Evolutionary conservation across 208 protist species (phyloP).

Genomic region (Trypanosoma boissoni): DNA sequence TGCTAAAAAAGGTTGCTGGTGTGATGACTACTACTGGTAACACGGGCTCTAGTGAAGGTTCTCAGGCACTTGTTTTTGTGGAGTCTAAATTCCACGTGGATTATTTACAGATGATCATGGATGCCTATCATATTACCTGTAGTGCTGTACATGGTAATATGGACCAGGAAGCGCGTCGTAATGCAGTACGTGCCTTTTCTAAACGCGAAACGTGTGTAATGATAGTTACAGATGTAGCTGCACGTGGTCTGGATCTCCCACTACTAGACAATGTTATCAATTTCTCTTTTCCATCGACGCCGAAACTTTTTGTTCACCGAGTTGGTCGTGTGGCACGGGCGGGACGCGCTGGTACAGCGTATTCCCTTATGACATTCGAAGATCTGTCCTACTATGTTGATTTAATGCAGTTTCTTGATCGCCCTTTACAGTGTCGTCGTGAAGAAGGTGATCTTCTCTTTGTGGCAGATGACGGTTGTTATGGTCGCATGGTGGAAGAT

Average conservation of each 20-base stretch:
- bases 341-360: conserved; percentile 94
- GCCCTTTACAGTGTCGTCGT: conserved; percentile 56
- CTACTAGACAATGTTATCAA: conserved; percentile 99
- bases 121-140: conserved; percentile 52
- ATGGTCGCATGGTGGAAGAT: conserved; percentile 83
- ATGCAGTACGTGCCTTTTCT: conserved; percentile 94
- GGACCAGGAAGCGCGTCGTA: conserved; percentile 96
- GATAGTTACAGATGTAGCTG: conserved; percentile 99
- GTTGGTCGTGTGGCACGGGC: conserved; percentile 98
- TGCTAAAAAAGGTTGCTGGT: conserved; percentile 90
- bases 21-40: conserved; percentile 33
- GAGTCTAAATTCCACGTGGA: conserved; percentile 98
- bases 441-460: conserved; percentile 66
- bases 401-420: conserved; percentile 84
- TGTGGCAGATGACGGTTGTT: conserved; percentile 84
- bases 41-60: background rate
- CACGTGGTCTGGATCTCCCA: conserved; percentile 98
- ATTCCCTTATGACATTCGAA: conserved; percentile 94
- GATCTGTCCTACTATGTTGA: conserved; percentile 94
- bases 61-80: conserved; percentile 97
- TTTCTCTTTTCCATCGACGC: conserved; percentile 97
- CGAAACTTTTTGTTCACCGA: conserved; percentile 98
- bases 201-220: conserved; percentile 89
- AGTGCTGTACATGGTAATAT: conserved; percentile 96
- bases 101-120: conserved; percentile 93